Evolutionary conservation across 176 grass and related monocot genomes (phyloP).

Genomic region (Pontederia paniculata): DNA sequence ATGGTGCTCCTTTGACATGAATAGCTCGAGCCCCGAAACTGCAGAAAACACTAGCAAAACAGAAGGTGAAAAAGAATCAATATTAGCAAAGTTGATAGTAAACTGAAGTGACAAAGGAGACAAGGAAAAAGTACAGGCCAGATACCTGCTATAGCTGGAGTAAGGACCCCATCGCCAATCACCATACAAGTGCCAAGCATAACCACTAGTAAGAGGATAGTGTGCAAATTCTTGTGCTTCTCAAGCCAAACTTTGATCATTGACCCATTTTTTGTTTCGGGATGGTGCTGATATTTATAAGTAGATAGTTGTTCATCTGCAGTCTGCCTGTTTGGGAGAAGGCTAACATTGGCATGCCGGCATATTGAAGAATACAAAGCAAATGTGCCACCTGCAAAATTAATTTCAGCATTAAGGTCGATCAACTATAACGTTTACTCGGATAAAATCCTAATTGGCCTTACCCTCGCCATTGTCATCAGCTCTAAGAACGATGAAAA

Average conservation of each 20-base stretch:
- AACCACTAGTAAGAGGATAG: conserved; percentile 64
- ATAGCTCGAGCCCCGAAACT: conserved; percentile 86
- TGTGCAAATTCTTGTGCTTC: conserved; percentile 74
- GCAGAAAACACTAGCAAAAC: conserved; percentile 79
- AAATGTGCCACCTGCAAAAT: conserved; percentile 70
- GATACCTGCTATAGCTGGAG: conserved; percentile 83
- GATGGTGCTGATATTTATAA: conserved; percentile 61
- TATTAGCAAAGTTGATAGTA: neutral
- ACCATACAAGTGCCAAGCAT: conserved; percentile 98
- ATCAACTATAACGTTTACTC: too few relatives aligned
- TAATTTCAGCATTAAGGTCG: neutral
- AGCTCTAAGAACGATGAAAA: conserved; percentile 81
- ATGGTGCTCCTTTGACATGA: conserved; percentile 72
- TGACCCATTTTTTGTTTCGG: conserved; percentile 41
- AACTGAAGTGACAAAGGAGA: neutral
- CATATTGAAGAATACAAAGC: conserved; percentile 92
- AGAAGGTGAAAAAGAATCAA: conserved; percentile 15
- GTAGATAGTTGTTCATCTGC: conserved; percentile 94
- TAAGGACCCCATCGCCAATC: conserved; percentile 96
- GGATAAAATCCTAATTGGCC: too few relatives aligned
- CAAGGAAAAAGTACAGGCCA: neutral
- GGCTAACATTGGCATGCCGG: conserved; percentile 87
- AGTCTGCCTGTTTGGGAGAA: conserved; percentile 77
- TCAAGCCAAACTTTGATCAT: conserved; percentile 70
- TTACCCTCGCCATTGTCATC: conserved; percentile 98